Evolutionary conservation across 2,329 filamentous ascomycete species (phyloP), one percentile per base, ranked within the genome.

Genomic region (Sclerotinia sclerotiorum): DNA sequence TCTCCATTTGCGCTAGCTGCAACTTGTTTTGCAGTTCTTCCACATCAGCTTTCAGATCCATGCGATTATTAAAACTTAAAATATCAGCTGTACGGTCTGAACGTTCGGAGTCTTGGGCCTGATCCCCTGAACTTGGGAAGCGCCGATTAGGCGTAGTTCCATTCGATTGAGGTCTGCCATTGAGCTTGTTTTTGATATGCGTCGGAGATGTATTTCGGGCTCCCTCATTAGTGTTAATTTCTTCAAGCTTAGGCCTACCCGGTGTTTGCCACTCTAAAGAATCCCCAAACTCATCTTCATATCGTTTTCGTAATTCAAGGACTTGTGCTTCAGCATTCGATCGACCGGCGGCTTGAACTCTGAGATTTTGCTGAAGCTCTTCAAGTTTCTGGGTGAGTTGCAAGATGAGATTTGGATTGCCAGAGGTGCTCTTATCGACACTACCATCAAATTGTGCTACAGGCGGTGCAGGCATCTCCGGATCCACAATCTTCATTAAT

Each of bases 21-120:
- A 98, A 85, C 78, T 97, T 93, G 77, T 96, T 97, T 78, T 97
- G 94, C 35, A 97, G 84, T 79, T 97, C 89, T 78, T 98, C 94
- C 17, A 97, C 84, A 75, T 98, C 94, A 4, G 92, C 87, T 76
- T 94, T 95, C 69, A 97, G 83, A 77, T 98, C 94, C 89, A 96
- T 94, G 51, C 90, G 89, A 76, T 90, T 93, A 80, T 95, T 94
- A 80, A 92, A 92, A 73, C 89, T 90, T 54, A 93, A 82, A 21
- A 93, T 91, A 78, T 97, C 94, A 32, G 90, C 87, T 0, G 93
- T 97, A 68, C 88, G 87, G 77, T 98, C 94, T 2, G 94, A 97
- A 52, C 90, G 88, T 69, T 87, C 88, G 48, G 94, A 97, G 76
- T 96, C 92, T 71, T 89, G 85, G 3, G 78, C 77, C 42, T 84